A percentile compares a stretch with the other conserved stretches of the same genome.
Conservation (phyloP, 2,329 filamentous ascomycete species). For the Beauveria bassiana region DNA sequence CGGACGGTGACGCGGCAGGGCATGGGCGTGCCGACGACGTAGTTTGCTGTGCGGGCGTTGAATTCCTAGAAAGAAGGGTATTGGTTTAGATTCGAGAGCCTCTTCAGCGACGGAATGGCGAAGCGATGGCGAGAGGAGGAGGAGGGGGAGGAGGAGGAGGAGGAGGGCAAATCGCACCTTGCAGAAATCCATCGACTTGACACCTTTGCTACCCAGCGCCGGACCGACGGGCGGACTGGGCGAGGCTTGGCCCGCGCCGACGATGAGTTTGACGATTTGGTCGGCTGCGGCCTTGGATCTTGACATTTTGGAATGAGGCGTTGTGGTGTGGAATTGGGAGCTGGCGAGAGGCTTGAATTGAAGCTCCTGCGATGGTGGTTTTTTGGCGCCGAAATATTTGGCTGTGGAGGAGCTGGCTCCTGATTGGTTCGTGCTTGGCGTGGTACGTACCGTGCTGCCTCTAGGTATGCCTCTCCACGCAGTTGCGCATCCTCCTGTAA, state of each 20-base stretch:
- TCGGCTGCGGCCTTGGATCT: constrained; percentile 44
- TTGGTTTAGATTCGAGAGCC: too few relatives aligned
- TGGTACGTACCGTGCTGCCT: background rate
- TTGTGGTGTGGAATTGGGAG: constrained; percentile 10
- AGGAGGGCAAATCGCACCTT: constrained; percentile 52
- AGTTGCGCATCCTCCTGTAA: background rate
- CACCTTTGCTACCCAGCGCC: constrained; percentile 90
- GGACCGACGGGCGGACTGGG: constrained; percentile 95
- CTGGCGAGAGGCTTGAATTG: background rate
- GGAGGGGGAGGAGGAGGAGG: too few relatives aligned
- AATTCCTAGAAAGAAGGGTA: constrained; percentile 61
- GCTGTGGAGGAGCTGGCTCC: background rate
- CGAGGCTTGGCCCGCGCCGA: constrained; percentile 89
- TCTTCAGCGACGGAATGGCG: too few relatives aligned
- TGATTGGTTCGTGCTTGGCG: background rate
- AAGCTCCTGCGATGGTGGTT: background rate
- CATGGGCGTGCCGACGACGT: constrained; percentile 74
- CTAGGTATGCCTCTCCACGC: too few relatives aligned
- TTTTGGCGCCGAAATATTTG: background rate
- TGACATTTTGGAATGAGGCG: constrained; percentile 36
- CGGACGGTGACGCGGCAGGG: constrained; percentile 88
- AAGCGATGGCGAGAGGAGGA: too few relatives aligned
- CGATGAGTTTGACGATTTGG: constrained; percentile 92
- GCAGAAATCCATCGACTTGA: constrained; percentile 99
- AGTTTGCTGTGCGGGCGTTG: constrained; percentile 86